phyloP scores from a whole-genome alignment of 140 eudicot genomes.

The Ambrosia hybrid region DNA sequence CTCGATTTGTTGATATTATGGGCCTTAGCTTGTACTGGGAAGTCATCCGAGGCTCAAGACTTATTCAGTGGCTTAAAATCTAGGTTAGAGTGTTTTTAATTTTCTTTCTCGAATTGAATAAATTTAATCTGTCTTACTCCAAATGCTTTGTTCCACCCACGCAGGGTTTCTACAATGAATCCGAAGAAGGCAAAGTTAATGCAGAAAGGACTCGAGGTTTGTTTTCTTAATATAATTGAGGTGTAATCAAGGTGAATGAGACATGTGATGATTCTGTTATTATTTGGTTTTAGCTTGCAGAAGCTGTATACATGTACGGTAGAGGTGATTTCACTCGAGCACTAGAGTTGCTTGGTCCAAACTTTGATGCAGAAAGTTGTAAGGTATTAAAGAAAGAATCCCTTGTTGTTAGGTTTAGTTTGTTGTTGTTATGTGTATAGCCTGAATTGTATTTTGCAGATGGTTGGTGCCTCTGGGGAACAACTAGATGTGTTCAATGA shows the following conservation, averaged over 20 bases:
- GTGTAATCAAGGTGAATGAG: background rate
- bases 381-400: slow-evolving; percentile 48
- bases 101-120: background rate
- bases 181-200: slow-evolving; percentile 58
- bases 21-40: slow-evolving; percentile 64
- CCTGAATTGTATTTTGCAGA: slow-evolving; percentile 35
- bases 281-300: slow-evolving; percentile 67
- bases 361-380: slow-evolving; percentile 62
- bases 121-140: background rate
- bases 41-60: slow-evolving; percentile 63
- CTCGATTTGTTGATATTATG: slow-evolving; percentile 82
- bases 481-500: slow-evolving; percentile 91
- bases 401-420: no score
- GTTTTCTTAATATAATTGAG: slow-evolving; percentile 28
- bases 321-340: slow-evolving; percentile 67
- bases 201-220: slow-evolving; percentile 69
- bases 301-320: slow-evolving; percentile 70
- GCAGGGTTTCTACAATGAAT: slow-evolving; percentile 65
- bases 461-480: slow-evolving; percentile 96
- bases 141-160: slow-evolving; percentile 9
- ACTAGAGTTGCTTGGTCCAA: slow-evolving; percentile 64
- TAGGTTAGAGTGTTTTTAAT: slow-evolving; percentile 44
- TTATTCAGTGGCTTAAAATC: slow-evolving; percentile 63
- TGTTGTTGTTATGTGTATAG: background rate
- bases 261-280: background rate